Conservation (phyloP, 208 protist species). For the Trypanosomatidae sp. region DNA sequence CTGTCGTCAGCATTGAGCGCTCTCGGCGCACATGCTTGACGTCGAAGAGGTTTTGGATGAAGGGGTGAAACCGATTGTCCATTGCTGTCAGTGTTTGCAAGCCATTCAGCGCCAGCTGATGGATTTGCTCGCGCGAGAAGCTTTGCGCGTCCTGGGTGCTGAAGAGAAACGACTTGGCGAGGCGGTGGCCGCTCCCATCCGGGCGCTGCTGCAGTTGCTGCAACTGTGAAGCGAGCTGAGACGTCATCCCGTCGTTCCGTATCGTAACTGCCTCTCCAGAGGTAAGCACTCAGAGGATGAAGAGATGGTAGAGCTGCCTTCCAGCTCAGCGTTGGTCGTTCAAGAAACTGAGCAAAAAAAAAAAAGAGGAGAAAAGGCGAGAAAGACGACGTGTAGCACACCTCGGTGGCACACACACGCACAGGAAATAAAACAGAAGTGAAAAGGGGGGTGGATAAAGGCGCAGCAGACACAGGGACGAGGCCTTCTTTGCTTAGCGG, state of each 20-base stretch:
- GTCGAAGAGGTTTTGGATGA: conserved; percentile 71
- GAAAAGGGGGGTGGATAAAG: no score
- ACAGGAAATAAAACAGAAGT: neutral
- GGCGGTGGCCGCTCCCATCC: conserved; percentile 48
- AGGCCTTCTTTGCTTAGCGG: neutral
- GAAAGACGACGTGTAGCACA: conserved; percentile 1
- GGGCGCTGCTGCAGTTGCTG: conserved; percentile 73
- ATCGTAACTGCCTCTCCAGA: neutral
- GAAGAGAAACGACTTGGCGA: conserved; percentile 84
- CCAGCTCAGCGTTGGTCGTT: neutral
- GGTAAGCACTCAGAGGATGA: neutral
- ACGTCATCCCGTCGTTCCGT: conserved; percentile 42
- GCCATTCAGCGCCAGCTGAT: conserved; percentile 73
- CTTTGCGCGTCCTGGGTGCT: conserved; percentile 59
- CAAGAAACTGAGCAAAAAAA: conserved; percentile 8
- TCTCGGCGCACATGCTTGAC: conserved; percentile 58
- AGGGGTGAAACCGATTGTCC: conserved; percentile 84
- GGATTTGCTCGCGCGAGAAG: conserved; percentile 86
- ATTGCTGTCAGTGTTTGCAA: conserved; percentile 71
- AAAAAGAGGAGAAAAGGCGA: conserved; percentile 6
- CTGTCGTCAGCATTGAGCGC: conserved; percentile 49
- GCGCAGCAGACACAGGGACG: neutral
- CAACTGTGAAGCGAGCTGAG: conserved; percentile 81
- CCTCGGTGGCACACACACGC: neutral
- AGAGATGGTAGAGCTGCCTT: neutral